These are phyloP conservation scores for Amylostereum areolatum DNA, from an alignment of 1,284 basidiomycete genomes.

Conservation along the genomic window DNA sequence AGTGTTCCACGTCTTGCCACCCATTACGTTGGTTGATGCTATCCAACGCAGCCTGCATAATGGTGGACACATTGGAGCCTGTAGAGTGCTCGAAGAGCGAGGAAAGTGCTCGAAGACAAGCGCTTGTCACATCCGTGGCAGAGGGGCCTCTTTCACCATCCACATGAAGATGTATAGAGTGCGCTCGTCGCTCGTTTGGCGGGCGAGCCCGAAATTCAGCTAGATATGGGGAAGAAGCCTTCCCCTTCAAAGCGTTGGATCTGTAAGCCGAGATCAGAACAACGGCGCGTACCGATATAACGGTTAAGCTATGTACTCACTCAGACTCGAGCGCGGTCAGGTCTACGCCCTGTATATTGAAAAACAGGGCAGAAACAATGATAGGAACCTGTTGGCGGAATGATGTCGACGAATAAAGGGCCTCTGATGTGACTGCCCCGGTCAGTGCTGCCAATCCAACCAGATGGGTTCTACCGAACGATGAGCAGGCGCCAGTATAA, in stretches of 20 bases:
- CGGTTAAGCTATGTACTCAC: slow-evolving; percentile 35
- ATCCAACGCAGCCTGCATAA: slow-evolving; percentile 67
- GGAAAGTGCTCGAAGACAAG: slow-evolving; percentile 69
- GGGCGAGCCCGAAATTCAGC: slow-evolving; percentile 77
- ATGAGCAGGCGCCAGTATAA: background rate
- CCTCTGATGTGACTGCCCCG: slow-evolving; percentile 81
- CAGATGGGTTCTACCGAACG: slow-evolving; percentile 55
- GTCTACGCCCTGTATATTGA: slow-evolving; percentile 63
- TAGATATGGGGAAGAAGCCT: slow-evolving; percentile 69
- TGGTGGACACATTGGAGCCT: slow-evolving; percentile 66
- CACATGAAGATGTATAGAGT: slow-evolving; percentile 82
- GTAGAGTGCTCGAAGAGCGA: slow-evolving; percentile 75
- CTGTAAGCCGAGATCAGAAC: slow-evolving; percentile 27
- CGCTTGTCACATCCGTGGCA: slow-evolving; percentile 66
- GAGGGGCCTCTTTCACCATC: slow-evolving; percentile 86
- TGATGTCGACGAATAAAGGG: slow-evolving; percentile 70
- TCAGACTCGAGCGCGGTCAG: slow-evolving; percentile 59
- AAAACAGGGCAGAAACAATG: slow-evolving; percentile 73
- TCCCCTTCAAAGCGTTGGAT: slow-evolving; percentile 54
- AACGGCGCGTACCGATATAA: background rate
- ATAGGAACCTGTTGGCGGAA: slow-evolving; percentile 70
- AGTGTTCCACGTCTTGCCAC: slow-evolving; percentile 75
- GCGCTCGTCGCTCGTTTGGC: slow-evolving; percentile 71
- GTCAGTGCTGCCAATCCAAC: slow-evolving; percentile 84
- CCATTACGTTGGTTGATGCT: slow-evolving; percentile 57